Conservation (phyloP, 306 rosid genomes). For the Castanea sativa region DNA sequence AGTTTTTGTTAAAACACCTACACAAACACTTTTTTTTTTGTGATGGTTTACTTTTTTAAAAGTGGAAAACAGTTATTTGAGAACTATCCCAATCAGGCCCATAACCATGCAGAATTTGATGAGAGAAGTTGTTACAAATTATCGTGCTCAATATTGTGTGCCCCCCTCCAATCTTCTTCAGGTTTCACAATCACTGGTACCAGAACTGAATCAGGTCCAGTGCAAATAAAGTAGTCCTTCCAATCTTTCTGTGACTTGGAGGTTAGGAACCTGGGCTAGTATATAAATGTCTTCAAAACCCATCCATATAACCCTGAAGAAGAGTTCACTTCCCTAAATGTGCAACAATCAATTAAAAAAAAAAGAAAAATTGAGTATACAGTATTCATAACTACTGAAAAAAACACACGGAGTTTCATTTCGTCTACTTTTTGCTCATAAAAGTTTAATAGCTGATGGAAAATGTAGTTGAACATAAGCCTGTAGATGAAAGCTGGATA, state of each 20-base stretch:
- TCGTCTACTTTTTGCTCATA: background rate
- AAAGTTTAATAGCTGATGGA: background rate
- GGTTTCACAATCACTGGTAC: slow-evolving; percentile 81
- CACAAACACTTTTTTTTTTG: too few species aligned
- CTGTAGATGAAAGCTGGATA: background rate
- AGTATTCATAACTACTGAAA: background rate
- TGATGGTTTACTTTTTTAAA: too few species aligned
- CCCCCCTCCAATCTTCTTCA: slow-evolving; percentile 89
- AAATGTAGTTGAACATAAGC: background rate
- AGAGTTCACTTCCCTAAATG: slow-evolving; percentile 73
- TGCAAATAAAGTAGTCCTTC: slow-evolving; percentile 77
- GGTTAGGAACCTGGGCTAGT: slow-evolving; percentile 73
- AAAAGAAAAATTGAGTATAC: too few species aligned
- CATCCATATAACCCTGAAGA: slow-evolving; percentile 86
- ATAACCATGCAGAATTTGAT: too few species aligned
- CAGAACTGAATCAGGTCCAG: slow-evolving; percentile 86
- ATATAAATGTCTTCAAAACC: slow-evolving; percentile 91
- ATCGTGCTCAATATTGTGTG: slow-evolving; percentile 92
- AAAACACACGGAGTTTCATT: background rate
- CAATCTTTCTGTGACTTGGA: slow-evolving; percentile 60
- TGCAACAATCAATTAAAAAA: background rate
- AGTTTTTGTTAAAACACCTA: too few species aligned
- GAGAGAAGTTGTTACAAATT: slow-evolving; percentile 44
- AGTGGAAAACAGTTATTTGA: too few species aligned
- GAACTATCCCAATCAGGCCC: too few species aligned